Conservation (phyloP, 306 rosid species). For the Adenanthera pavonina region DNA sequence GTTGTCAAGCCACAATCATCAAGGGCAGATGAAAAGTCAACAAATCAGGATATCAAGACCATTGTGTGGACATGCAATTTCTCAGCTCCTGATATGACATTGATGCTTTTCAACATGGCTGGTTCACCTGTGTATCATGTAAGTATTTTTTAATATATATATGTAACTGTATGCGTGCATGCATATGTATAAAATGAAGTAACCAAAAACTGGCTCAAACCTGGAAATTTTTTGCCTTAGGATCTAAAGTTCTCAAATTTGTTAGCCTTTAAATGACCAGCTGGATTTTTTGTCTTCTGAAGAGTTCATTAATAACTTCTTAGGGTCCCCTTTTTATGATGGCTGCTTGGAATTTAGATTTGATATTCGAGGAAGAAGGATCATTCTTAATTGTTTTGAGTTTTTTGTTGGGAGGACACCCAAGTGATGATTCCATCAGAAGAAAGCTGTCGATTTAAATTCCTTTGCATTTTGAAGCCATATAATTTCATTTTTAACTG, state of each 20-base stretch:
- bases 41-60: constrained; percentile 45
- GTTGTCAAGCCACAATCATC: constrained; percentile 59
- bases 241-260: constrained; percentile 7
- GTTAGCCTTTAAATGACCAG: not conserved
- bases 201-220: constrained; percentile 37
- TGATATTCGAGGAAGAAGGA: constrained; percentile 23
- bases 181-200: not conserved
- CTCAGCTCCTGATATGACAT: constrained; percentile 78
- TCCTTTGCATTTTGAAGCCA: constrained; percentile 15
- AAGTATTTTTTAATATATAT: constrained; percentile 43
- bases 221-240: constrained; percentile 23
- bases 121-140: constrained; percentile 77
- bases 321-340: not conserved
- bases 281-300: not conserved
- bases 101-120: constrained; percentile 61
- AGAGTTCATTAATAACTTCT: constrained; percentile 6
- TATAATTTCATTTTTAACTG: constrained; percentile 13
- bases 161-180: too few relatives aligned
- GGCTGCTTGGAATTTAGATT: not conserved
- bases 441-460: constrained; percentile 10
- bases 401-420: constrained; percentile 12
- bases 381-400: constrained; percentile 1
- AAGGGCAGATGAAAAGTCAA: constrained; percentile 23
- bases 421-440: constrained; percentile 12
- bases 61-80: constrained; percentile 81